phyloP scores from a whole-genome alignment of 805 yeast genomes.

The Komagataella pseudopastoris region DNA sequence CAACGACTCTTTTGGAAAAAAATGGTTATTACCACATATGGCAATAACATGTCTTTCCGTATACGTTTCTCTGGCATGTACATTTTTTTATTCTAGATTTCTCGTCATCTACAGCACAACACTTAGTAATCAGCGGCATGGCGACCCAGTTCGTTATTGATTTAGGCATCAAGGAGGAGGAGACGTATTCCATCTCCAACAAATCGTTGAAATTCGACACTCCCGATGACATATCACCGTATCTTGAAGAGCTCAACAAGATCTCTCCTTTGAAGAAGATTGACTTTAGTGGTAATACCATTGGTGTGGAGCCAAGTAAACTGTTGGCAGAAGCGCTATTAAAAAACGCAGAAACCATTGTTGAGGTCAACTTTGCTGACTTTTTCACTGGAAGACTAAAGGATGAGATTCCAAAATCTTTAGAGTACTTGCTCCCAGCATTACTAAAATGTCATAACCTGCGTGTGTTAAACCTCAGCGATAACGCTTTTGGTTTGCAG shows the following conservation, averaged over 20 bases:
- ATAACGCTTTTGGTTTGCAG: conserved; percentile 94
- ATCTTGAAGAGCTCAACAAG: conserved; percentile 39
- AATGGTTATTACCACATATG: neutral
- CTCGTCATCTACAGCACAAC: neutral
- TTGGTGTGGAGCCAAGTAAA: conserved; percentile 81
- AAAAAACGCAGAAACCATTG: conserved; percentile 28
- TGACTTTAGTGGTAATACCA: conserved; percentile 86
- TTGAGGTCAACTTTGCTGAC: conserved; percentile 74
- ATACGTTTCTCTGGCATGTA: neutral
- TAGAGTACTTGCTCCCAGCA: conserved; percentile 60
- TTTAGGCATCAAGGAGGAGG: conserved; percentile 27
- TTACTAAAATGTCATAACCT: conserved; percentile 57
- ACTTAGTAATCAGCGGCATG: conserved; percentile 10
- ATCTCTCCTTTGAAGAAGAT: conserved; percentile 32
- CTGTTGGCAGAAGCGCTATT: conserved; percentile 46
- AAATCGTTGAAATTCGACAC: conserved; percentile 67
- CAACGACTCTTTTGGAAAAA: neutral
- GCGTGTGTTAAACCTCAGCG: conserved; percentile 70
- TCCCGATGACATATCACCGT: conserved; percentile 59
- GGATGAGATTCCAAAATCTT: conserved; percentile 84
- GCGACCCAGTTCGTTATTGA: conserved; percentile 20
- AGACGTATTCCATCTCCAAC: conserved; percentile 52
- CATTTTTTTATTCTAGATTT: neutral
- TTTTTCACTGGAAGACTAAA: conserved; percentile 89
- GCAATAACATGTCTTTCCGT: neutral